Evolutionary conservation across 768 basidiomycete species (phyloP), one percentile per base, ranked within the genome.

Genomic region (Suillus hirtellus): DNA sequence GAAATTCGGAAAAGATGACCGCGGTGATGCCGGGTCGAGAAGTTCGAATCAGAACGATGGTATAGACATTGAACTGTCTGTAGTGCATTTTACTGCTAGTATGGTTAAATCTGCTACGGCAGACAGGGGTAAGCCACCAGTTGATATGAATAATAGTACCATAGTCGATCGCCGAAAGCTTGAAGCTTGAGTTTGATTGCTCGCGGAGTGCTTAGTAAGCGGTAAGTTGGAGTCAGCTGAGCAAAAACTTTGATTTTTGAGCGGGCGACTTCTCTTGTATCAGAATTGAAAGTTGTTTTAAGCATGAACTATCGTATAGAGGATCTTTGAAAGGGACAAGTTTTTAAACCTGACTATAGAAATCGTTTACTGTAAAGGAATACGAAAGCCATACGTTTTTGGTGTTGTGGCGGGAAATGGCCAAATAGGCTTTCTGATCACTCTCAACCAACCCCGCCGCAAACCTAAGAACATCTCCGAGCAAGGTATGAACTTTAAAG

Each of bases 391-490:
- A 58, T 58, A 58, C 56, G 56, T 58, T 58, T 58, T 58, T 58
- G 56, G 56, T 58, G 46, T 67, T 73, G 74, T 75, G 77, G 73
- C 76, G 73, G 66, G 73, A 69, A 65, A 67, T 67, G 62, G 65
- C 68, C 60, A 73, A 77, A 75, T 71, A 72, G 76, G 68, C 66
- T 55, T 61, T 54, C 58, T 64, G 31, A 58, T 63, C 75, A 74
- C 72, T 74, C 69, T 73, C 73, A 70, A 81, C 81, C 81, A 82
- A 58, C 56, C 80, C 80, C 84, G 82, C 68, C 85, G 82, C 84
- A 83, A 84, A 80, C 82, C 78, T 81, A 74, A 79, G 79, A 81
- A 77, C 78, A 84, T 84, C 85, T 86, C 56, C 56, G 56, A 58
- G 56, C 56, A 58, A 58, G 56, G 56, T 58, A 74, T 78, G 78